Evolutionary conservation across 2,329 filamentous ascomycete species (phyloP), one percentile per base, ranked within the genome.

Genomic region (Tolypocladium sp.): DNA sequence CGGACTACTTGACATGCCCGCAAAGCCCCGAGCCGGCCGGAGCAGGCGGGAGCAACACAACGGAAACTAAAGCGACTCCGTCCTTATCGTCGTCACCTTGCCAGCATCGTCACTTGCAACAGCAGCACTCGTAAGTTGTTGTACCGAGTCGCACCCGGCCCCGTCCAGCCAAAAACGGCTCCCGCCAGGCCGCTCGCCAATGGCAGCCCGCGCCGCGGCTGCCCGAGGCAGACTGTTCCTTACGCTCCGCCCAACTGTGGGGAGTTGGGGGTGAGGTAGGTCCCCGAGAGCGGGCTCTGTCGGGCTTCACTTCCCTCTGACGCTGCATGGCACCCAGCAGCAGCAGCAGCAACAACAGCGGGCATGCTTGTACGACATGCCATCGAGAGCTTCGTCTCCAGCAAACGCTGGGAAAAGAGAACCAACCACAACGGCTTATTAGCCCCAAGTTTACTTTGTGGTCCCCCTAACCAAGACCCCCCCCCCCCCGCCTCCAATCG

Each of bases 241-340:
- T 42, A 46, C 25, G 56, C 46, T 51, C 33, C 22, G 49, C 49
- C 49, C 27, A 51, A 10, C 5, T 8, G 9, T 27, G 25, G 49
- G 17, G 7, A 20, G 27, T 10, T 6, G 30, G 30, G 1, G 27
- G 49, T 5, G 27, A 38, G 35, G 56, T 51, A 57, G 56, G 58
- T 60, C 58, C 58, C 58, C 58, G 58, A 57, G 22, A 27, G 41
- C 58, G 58, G 52, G 58, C 58, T 60, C 35, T 52, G 9, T 60
- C 58, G 58, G 58, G 58, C 56, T 60, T 60, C 41, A 60, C 30
- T 44, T 22, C 4, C 52, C 27, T 52, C 46, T 20, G 27, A 49
- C 44, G 25, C 25, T 49, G 44, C 44, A 27, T 27, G 44, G 38
- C 15, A 17, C 40, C 40, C 20, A 42, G 40, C 40, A 7, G 30